These are phyloP conservation scores for Oryza glumipatula DNA, from an alignment of 176 grass and related monocot species.

Conservation along the genomic window DNA sequence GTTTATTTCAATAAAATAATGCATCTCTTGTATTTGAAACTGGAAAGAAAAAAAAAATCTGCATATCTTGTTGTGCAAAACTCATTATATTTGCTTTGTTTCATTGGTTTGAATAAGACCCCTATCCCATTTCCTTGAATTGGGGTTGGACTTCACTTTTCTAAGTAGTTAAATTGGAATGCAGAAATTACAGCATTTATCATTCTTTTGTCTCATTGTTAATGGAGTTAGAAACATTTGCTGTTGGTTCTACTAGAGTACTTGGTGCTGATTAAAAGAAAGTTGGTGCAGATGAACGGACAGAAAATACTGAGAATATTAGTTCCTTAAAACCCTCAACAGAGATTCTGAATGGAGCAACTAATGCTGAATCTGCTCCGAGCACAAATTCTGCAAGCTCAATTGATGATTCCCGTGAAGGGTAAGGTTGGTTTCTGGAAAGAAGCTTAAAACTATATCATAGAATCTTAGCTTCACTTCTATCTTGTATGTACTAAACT, in stretches of 20 bases:
- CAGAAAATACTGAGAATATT: conserved; percentile 48
- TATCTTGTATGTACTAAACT: conserved; percentile 8
- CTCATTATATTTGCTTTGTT: conserved; percentile 32
- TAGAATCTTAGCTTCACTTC: background rate
- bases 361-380: conserved; percentile 39
- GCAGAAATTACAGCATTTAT: conserved; percentile 25
- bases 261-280: conserved; percentile 60
- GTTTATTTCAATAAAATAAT: conserved; percentile 45
- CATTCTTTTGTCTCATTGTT: conserved; percentile 28
- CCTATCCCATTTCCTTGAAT: conserved; percentile 16
- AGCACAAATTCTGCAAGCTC: conserved; percentile 51
- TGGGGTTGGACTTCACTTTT: conserved; percentile 7
- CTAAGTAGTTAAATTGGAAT: conserved; percentile 20
- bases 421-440: conserved; percentile 86
- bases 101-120: conserved; percentile 38
- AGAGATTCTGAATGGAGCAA: conserved; percentile 53
- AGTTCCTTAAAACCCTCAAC: conserved; percentile 60
- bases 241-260: conserved; percentile 42
- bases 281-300: conserved; percentile 82
- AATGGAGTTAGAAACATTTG: conserved; percentile 27
- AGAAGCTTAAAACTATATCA: conserved; percentile 33
- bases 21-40: conserved; percentile 42
- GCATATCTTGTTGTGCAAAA: conserved; percentile 18
- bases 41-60: conserved; percentile 31
- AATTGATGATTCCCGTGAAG: conserved; percentile 48